Base-by-base conservation (phyloP, 257 asterid species). In the Petunia axillaris region DNA sequence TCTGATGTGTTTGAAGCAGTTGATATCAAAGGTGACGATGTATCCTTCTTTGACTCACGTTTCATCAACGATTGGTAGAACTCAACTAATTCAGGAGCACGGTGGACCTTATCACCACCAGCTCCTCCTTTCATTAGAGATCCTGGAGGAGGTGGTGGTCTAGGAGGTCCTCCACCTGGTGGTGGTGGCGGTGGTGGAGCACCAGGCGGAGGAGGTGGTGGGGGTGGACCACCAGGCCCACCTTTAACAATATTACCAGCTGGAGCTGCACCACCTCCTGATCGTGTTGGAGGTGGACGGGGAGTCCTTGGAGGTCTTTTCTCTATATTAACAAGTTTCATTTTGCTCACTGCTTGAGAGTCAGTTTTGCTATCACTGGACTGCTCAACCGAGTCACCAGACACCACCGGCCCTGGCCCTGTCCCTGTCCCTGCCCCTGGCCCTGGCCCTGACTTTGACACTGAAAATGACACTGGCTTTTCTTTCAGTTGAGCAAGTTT, bases 51-150 rank as follows among this genome's bases (percentile, higher is more conserved):
- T 5, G 94, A 94, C 88, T 94, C 99, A 0, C 98, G 96, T 83
- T 96, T 96, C 97, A 91, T 91, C 87, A 96, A 78, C 3, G 94
- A 74, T 89, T 94, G 99, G 87, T 96, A 96, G 83, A 96, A 94
- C 78, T 96, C 98, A 25, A 94, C 98, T n/a, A 96, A 87, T 77
- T 96, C 99, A 52, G 99, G 99, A 48, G 98, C 99, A 41, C 99
- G 91, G 88, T 94, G 95, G 68, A 94, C 98, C 87, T 92, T 96
- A 48, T 91, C 97, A 53, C 94, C 91, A 63, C 92, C 80, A 67
- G 95, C 94, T 73, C 84, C 94, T 39, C 81, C 91, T 89, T 80
- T 86, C 16, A 86, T 14, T 53, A 88, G 87, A 76, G 94, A 87
- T 41, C 98, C 97, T 5, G 97, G 97, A 44, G 96, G 96, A 55